These are phyloP conservation scores for Solanum neorickii DNA, from an alignment of 257 asterid genomes.

Conservation along the genomic window DNA sequence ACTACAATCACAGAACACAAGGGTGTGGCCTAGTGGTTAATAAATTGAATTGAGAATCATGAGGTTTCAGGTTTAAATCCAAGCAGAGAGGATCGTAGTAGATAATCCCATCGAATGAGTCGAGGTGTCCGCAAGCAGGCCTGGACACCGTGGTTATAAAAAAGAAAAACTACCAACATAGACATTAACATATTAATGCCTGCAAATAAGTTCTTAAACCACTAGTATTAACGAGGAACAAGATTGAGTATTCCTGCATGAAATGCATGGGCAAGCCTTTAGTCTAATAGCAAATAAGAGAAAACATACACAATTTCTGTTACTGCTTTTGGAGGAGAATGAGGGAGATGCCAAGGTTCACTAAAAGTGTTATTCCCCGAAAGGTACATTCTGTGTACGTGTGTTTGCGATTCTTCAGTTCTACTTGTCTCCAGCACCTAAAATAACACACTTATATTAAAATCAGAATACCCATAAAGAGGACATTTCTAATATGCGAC, in stretches of 20 bases:
- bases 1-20: not conserved
- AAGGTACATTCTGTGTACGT: constrained; percentile 82
- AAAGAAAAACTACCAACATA: not conserved
- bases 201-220: not conserved
- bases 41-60: not conserved
- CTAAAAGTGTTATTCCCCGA: constrained; percentile 73
- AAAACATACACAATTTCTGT: constrained; percentile 69
- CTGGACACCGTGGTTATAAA: not conserved
- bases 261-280: not conserved
- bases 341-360: constrained; percentile 86
- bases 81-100: not conserved
- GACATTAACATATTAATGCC: not conserved
- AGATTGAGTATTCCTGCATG: not conserved
- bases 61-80: not conserved
- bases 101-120: not conserved
- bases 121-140: not conserved
- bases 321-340: constrained; percentile 86
- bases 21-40: not conserved
- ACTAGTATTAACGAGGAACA: not conserved
- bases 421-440: constrained; percentile 86
- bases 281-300: not conserved
- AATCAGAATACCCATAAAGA: not conserved
- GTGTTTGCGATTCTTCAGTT: constrained; percentile 71
- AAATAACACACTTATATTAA: not conserved
- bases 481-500: not conserved